A percentile compares a stretch with the other conserved stretches of the same genome.
Conservation (phyloP, 164 flowering plant species). For the Taxillus chinensis region DNA sequence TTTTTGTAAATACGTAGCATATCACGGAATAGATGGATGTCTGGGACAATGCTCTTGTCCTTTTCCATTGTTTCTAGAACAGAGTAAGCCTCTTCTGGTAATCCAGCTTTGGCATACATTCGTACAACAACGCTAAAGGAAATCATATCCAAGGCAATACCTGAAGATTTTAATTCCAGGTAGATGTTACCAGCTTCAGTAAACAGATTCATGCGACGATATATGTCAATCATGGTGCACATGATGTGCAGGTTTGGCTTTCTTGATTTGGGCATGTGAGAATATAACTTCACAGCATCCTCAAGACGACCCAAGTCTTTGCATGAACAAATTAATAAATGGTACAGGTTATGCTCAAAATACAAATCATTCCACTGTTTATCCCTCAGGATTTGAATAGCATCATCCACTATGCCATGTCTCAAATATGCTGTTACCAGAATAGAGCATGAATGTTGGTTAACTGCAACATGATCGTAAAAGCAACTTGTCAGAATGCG, state of each 20-base stretch:
- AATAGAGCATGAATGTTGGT: conserved; percentile 74
- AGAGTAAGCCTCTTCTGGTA: conserved; percentile 52
- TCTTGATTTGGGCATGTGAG: conserved; percentile 34
- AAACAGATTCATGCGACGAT: conserved; percentile 43
- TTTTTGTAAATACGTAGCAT: conserved; percentile 83
- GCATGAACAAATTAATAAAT: conserved; percentile 82
- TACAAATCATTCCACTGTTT: conserved; percentile 67
- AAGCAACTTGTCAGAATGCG: conserved; percentile 44
- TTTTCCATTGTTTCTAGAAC: conserved; percentile 61
- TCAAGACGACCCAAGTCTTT: conserved; percentile 57
- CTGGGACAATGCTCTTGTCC: conserved; percentile 59
- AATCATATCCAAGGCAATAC: conserved; percentile 53
- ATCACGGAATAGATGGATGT: conserved; percentile 56
- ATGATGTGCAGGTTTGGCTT: conserved; percentile 67
- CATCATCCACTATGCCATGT: conserved; percentile 56
- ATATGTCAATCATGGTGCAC: conserved; percentile 86
- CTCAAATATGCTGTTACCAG: conserved; percentile 74
- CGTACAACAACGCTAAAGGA: conserved; percentile 66
- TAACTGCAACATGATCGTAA: conserved; percentile 46
- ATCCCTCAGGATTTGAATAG: conserved; percentile 41
- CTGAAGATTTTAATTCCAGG: conserved; percentile 43
- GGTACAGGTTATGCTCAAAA: conserved; percentile 82
- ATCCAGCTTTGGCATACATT: conserved; percentile 72
- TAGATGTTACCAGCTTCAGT: conserved; percentile 57
- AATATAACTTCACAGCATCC: conserved; percentile 55